A percentile compares a stretch with the other conserved stretches of the same genome.
phyloP scores from a whole-genome alignment of 371 early-diverging fungal genomes.

The Mucor racemosus region DNA sequence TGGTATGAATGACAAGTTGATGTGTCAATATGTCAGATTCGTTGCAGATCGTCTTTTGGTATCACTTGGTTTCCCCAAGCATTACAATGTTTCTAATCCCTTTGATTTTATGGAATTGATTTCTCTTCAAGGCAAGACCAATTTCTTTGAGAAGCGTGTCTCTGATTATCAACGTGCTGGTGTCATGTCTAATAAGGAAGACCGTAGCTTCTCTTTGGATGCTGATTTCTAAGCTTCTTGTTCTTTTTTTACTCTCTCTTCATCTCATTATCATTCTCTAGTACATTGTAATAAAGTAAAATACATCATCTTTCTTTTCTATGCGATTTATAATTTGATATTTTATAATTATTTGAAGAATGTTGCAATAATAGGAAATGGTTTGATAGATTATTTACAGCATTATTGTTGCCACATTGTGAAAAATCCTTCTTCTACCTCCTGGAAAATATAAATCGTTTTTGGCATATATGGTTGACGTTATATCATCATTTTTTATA shows the following conservation, averaged over 20 bases:
- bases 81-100: constrained; percentile 93
- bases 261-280: not conserved
- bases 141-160: constrained; percentile 99
- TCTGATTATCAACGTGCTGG: constrained; percentile 98
- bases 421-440: no score
- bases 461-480: no score
- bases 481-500: no score
- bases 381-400: no score
- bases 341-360: no score
- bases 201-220: constrained; percentile 77
- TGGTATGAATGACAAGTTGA: constrained; percentile 97
- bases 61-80: constrained; percentile 86
- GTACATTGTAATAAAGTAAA: no score
- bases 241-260: not conserved
- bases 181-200: constrained; percentile 75
- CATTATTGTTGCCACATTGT: no score
- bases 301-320: not conserved
- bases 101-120: constrained; percentile 99
- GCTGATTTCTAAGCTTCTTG: constrained; percentile 67
- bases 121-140: constrained; percentile 98
- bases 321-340: no score
- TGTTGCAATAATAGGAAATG: no score
- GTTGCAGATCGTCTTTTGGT: constrained; percentile 97
- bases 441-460: no score
- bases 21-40: constrained; percentile 99